These are phyloP conservation scores for Aspergillus chevalieri DNA, from an alignment of 2,329 filamentous ascomycete genomes.

Conservation along the genomic window DNA sequence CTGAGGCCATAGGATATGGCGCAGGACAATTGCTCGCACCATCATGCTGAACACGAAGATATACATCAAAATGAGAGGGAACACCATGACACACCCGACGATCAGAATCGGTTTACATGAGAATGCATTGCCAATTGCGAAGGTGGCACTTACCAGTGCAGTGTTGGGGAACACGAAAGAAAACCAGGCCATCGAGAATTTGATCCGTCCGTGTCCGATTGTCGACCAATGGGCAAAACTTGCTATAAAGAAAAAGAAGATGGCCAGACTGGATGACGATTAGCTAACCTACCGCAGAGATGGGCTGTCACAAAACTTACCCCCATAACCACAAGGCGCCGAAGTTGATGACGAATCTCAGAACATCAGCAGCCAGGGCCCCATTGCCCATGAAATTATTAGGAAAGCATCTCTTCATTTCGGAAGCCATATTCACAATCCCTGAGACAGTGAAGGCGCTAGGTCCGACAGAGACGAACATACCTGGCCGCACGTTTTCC, in stretches of 20 bases:
- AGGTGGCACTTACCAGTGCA: constrained; percentile 65
- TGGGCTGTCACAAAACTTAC: constrained; percentile 17
- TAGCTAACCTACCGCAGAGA: constrained; percentile 3
- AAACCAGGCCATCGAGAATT: constrained; percentile 82
- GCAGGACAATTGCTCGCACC: constrained; percentile 59
- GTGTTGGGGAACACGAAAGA: constrained; percentile 79
- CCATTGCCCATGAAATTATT: constrained; percentile 54
- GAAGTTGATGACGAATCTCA: constrained; percentile 54
- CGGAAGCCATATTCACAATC: constrained; percentile 52
- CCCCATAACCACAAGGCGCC: constrained; percentile 75
- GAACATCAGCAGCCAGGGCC: constrained; percentile 49
- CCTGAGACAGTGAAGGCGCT: constrained; percentile 62
- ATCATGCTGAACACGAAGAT: constrained; percentile 63
- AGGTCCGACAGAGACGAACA: constrained; percentile 80
- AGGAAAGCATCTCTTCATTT: constrained; percentile 45
- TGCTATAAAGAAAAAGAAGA: constrained; percentile 79
- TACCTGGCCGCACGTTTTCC: constrained; percentile 69
- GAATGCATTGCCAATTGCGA: constrained; percentile 61
- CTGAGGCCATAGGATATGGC: constrained; percentile 70
- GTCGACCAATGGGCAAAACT: constrained; percentile 70
- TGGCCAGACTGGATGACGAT: constrained; percentile 48
- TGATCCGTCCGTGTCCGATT: constrained; percentile 54
- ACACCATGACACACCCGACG: constrained; percentile 61
- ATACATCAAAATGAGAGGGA: constrained; percentile 63
- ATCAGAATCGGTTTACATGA: constrained; percentile 56